A percentile compares a stretch with the other conserved stretches of the same genome.
Evolutionary conservation across 768 basidiomycete genomes (phyloP).

Genomic region (Leccinum boreale): DNA sequence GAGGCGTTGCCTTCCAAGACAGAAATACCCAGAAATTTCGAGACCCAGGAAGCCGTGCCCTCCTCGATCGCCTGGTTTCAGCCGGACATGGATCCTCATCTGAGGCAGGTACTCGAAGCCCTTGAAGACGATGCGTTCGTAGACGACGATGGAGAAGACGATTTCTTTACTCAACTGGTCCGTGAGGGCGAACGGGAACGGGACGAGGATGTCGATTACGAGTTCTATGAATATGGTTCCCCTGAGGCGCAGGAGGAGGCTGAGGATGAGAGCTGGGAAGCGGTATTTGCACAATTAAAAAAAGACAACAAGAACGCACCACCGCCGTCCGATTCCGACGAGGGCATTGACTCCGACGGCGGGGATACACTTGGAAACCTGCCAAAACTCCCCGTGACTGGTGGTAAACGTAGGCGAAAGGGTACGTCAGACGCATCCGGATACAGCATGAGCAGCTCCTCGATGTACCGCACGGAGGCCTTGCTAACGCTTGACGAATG

Average conservation of each 20-base stretch:
- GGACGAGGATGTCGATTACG: conserved; percentile 62
- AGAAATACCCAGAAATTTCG: conserved; percentile 73
- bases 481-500: conserved; percentile 86
- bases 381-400: conserved; percentile 73
- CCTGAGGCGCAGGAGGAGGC: conserved; percentile 24
- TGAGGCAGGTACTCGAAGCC: conserved; percentile 90
- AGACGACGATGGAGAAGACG: conserved; percentile 67
- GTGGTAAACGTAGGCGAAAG: conserved; percentile 69
- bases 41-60: conserved; percentile 75
- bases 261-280: conserved; percentile 61
- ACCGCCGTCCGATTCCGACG: conserved; percentile 43
- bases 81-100: conserved; percentile 94
- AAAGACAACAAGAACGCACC: conserved; percentile 35
- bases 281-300: conserved; percentile 80
- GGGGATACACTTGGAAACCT: conserved; percentile 80
- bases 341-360: conserved; percentile 57
- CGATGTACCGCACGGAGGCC: conserved; percentile 90
- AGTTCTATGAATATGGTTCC: conserved; percentile 54
- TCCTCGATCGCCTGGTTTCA: conserved; percentile 84
- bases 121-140: conserved; percentile 96
- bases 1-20: conserved; percentile 68
- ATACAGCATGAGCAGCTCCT: conserved; percentile 96
- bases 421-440: conserved; percentile 84
- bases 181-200: conserved; percentile 62
- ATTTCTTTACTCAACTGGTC: conserved; percentile 74